Evolutionary conservation across 202 grass and related monocot genomes (phyloP).

Genomic region (Saccharum hybrid): DNA sequence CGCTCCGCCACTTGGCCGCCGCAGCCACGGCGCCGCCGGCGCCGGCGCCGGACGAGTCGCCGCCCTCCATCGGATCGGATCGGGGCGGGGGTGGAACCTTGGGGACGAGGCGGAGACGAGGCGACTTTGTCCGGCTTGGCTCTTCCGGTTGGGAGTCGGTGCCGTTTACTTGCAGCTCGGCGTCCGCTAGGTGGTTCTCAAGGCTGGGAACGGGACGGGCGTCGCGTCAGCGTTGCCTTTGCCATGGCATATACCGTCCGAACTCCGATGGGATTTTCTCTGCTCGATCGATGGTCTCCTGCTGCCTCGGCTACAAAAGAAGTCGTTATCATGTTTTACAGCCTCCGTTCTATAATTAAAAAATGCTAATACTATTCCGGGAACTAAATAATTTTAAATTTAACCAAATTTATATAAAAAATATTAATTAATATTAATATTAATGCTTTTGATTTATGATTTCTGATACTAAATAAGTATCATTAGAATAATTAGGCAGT

Average conservation of each 20-base stretch:
- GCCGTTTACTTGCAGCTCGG: slow-evolving; percentile 31
- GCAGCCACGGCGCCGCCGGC: slow-evolving; percentile 37
- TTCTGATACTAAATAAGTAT: too few species aligned
- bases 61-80: slow-evolving; percentile 57
- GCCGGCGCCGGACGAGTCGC: slow-evolving; percentile 37
- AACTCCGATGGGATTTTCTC: background rate
- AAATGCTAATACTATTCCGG: too few species aligned
- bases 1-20: slow-evolving; percentile 70
- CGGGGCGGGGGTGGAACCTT: background rate
- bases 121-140: slow-evolving; percentile 9
- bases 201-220: background rate
- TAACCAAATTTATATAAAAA: too few species aligned
- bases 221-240: background rate
- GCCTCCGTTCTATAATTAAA: too few species aligned
- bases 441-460: too few species aligned
- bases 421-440: too few species aligned
- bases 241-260: slow-evolving; percentile 20
- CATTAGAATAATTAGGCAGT: too few species aligned
- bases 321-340: too few species aligned
- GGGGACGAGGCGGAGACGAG: background rate
- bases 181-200: background rate
- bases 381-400: too few species aligned
- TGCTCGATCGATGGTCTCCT: too few species aligned
- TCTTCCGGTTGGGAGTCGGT: slow-evolving; percentile 29
- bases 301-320: too few species aligned